Evolutionary conservation across 129 eudicot genomes (phyloP).

Genomic region (Mikania micrantha): DNA sequence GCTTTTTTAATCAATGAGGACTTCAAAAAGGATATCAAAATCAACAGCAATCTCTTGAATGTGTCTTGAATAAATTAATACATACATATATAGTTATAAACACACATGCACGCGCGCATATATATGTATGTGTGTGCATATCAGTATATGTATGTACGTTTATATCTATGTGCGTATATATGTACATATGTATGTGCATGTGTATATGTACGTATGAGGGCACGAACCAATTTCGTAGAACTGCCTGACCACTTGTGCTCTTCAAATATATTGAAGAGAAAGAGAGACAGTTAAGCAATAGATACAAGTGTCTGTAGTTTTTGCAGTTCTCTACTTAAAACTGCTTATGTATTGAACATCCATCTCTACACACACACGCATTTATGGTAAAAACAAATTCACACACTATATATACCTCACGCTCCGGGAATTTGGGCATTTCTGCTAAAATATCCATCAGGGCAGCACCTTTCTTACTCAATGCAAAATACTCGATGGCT

Average conservation of each 20-base stretch:
- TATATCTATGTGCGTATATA: too few relatives aligned
- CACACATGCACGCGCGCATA: not conserved
- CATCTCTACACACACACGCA: not conserved
- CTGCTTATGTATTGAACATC: too few relatives aligned
- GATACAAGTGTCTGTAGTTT: too few relatives aligned
- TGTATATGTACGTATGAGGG: too few relatives aligned
- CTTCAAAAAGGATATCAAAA: conserved; percentile 37
- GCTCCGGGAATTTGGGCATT: conserved; percentile 98
- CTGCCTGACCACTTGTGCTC: too few relatives aligned
- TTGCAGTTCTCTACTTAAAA: not conserved
- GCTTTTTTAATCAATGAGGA: conserved; percentile 86
- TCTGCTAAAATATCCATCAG: conserved; percentile 89
- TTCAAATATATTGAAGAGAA: too few relatives aligned
- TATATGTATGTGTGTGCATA: not conserved
- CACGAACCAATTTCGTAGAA: too few relatives aligned
- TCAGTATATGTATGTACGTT: too few relatives aligned
- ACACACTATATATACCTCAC: conserved; percentile 57
- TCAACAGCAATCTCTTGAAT: conserved; percentile 19
- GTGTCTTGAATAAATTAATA: not conserved
- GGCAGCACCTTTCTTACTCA: conserved; percentile 90
- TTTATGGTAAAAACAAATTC: not conserved
- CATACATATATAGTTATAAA: not conserved
- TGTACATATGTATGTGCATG: too few relatives aligned
- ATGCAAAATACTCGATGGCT: conserved; percentile 79
- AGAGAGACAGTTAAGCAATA: too few relatives aligned